Base-by-base conservation (phyloP, 163 green algal genomes). In the Chlamydomonas reinhardtii region DNA sequence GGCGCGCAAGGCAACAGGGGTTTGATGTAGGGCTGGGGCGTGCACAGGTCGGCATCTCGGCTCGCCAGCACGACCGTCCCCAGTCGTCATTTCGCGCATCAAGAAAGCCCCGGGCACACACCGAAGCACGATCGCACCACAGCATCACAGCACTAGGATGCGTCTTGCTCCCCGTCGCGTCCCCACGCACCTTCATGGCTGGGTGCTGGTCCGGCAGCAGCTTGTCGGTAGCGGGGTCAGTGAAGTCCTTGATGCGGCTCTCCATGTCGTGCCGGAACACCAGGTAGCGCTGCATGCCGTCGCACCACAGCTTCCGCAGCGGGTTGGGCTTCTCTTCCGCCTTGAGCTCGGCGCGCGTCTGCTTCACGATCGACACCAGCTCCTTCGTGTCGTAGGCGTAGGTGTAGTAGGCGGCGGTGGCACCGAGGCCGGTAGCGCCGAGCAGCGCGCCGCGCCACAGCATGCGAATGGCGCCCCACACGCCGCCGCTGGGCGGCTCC, bases 201-300 rank as follows among this genome's bases (percentile, higher is more conserved):
- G 94, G 94, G 0, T 90, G 93, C 76, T 98, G 92, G 88, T 99
- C 96, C 0, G 97, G 97, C 70, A 99, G 94, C 70, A 99, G 95
- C 54, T 93, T 91, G 84, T 99, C 96, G 54, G 94, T 97, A 9
- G 95, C 94, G 12, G 98, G 98, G 73, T 98, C 96, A 2, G 94
- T 92, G 88, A 96, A 99, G 76, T 96, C 83, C 70, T 89, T 89
- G 16, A 91, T n/a, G 22, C 69, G 43, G 43, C 56, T 75, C 85
- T 96, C 91, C 16, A 97, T 48, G 34, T 92, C 73, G 11, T 75
- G 72, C 8, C 94, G 92, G 31, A 94, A 65, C 16, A 91, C 83
- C n/a, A 92, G 72, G 72, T 96, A 97, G 66, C 85, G 93, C 37
- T 91, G 54, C 90, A 97, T 93, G 11, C 89, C 82, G 2, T 81